These are phyloP conservation scores for Rutstroemia sp. DNA, from an alignment of 2,329 filamentous ascomycete species.

Conservation along the genomic window DNA sequence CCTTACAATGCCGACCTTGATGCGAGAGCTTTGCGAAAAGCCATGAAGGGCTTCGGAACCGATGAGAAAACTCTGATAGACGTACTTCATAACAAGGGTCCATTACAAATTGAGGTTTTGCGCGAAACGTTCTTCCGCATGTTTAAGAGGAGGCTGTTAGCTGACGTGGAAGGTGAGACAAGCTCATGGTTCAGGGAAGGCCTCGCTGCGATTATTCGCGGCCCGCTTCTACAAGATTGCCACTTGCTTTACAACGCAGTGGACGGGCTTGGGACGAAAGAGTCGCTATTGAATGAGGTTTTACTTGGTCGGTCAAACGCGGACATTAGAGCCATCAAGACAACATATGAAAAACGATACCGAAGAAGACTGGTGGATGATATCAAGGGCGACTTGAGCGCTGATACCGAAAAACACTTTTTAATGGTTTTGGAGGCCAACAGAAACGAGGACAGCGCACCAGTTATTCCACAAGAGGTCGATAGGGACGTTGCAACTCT, in stretches of 20 bases:
- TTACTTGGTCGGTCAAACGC: conserved; percentile 78
- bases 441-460: conserved; percentile 70
- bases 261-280: conserved; percentile 77
- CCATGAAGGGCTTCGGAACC: conserved; percentile 93
- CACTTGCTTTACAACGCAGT: conserved; percentile 64
- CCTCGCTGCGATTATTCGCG: conserved; percentile 66
- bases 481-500: conserved; percentile 69
- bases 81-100: conserved; percentile 64
- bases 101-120: conserved; percentile 66
- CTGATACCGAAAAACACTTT: conserved; percentile 83
- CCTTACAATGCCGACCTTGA: conserved; percentile 61
- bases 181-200: conserved; percentile 67
- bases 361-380: conserved; percentile 60
- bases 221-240: conserved; percentile 73
- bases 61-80: conserved; percentile 72
- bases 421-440: conserved; percentile 69
- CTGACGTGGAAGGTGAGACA: conserved; percentile 73
- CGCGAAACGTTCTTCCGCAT: conserved; percentile 57
- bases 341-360: conserved; percentile 63
- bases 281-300: conserved; percentile 77
- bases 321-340: conserved; percentile 81
- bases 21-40: conserved; percentile 64
- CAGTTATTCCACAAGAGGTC: conserved; percentile 64
- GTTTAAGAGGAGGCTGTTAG: conserved; percentile 61
- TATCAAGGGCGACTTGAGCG: conserved; percentile 71